Evolutionary conservation across 306 rosid genomes (phyloP), one percentile per base, ranked within the genome.

Genomic region (Vachellia collinsii): DNA sequence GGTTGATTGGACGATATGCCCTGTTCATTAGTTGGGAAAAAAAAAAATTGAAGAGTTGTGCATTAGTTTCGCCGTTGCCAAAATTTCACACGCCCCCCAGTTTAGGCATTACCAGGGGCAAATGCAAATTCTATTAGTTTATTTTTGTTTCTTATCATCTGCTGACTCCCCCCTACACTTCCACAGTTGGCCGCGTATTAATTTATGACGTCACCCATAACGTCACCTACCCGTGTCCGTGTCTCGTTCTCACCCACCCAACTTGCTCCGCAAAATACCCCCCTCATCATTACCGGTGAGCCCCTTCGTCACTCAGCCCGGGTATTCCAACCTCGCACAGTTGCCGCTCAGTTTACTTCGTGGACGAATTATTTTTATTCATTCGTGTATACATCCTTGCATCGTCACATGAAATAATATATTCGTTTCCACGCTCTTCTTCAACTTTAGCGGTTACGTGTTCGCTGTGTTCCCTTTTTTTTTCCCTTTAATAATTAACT

Each of bases 181-280:
- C 19, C 9, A 58, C 82, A 38, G 58, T 44, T 79, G 70, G 82
- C 77, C 77, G 77, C 82, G 67, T 67, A 77, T 1, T 10, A 4
- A 7, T 29, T 29, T 29, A 29, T 29, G 2, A 29, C 80, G 74
- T 77, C 80, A 77, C 51, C 37, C 50, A 4, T 65, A 34, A 20
- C 74, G 74, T 64, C 80, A 77, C 13, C 16, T 1, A 17, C 1
- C 42, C 5, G 9, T 20, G 8, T 8, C 44, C 12, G 34, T 12
- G 41, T 70, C 58, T 46, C 74, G 14, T 4, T 51, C 76, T 72
- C 77, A 72, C 79, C 53, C 1, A 22, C 70, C 68, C 39, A 23
- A 3, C 14, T 11, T 44, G 7, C 20, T 44, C 44, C 58, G 9
- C 11, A 46, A 70, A 46, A 25, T 3, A 29, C n/a, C n/a, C n/a